Evolutionary conservation across 2,329 filamentous ascomycete genomes (phyloP), one percentile per base, ranked within the genome.

Genomic region (Fusarium buxicola): DNA sequence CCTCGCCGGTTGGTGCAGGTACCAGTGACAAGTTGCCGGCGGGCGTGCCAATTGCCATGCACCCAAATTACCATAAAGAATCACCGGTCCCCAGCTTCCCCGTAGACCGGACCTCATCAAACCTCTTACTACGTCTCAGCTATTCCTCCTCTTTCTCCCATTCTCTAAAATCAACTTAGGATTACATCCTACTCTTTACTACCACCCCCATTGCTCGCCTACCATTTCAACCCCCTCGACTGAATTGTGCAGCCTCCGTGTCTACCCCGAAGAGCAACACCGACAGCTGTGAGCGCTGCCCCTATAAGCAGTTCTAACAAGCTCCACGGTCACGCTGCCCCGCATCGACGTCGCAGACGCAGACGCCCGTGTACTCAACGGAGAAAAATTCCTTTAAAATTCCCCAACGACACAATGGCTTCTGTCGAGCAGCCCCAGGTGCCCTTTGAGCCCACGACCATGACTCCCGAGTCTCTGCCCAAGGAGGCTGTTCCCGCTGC

Each of bases 21-120:
- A 67, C 65, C 39, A 58, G 56, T 63, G 50, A 59, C 65, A 60
- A 66, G 57, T 51, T 55, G 49, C 58, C 58, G 50, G 52, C 55
- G 38, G 49, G 44, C 44, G 51, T 69, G 58, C 63, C 58, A 69
- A 66, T 69, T 55, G 57, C 36, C 55, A 68, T 63, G 50, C 41
- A 60, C 50, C 58, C 54, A 63, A 59, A 63, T 69, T 69, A 32
- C 63, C 69, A 71, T 71, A 71, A 71, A 71, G 69, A 70, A 68
- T 55, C 55, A 54, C 51, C 38, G 58, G 57, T 58, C 63, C 57
- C 60, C 60, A 63, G 58, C 58, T 63, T 60, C 66, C 65, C 68
- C 56, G 60, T 60, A 67, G 53, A 61, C 63, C 43, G 50, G 50
- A 65, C 45, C 49, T 70, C 58, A 62, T 65, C 55, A 69, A 71